A percentile compares a stretch with the other conserved stretches of the same genome.
These are phyloP conservation scores for Aechmea fasciata DNA, from an alignment of 176 grass and related monocot species.

Conservation along the genomic window DNA sequence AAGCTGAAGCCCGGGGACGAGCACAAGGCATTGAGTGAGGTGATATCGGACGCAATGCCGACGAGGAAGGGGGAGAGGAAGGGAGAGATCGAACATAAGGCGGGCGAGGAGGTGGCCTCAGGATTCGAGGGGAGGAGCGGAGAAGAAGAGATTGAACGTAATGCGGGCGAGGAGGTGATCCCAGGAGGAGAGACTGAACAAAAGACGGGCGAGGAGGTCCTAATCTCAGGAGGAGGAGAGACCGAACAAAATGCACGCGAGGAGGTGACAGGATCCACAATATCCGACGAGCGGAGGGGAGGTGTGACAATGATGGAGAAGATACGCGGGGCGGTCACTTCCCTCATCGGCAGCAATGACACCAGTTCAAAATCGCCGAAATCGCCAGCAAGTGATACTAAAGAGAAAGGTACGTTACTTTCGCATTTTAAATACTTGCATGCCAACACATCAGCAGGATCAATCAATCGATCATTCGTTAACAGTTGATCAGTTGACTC, in stretches of 20 bases:
- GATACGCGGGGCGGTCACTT: conserved; percentile 41
- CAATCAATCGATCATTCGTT: no score
- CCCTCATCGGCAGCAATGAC: conserved; percentile 38
- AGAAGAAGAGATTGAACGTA: neutral
- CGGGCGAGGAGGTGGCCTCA: conserved; percentile 10
- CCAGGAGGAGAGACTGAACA: conserved; percentile 34
- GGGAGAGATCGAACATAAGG: conserved; percentile 23
- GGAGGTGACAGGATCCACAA: conserved; percentile 17
- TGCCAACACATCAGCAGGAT: no score
- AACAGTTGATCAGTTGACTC: no score
- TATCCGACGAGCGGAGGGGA: neutral
- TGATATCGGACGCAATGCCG: conserved; percentile 52
- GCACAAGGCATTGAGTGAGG: conserved; percentile 41
- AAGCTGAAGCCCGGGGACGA: conserved; percentile 70
- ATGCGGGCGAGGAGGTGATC: conserved; percentile 44
- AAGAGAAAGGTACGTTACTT: neutral
- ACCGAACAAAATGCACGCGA: conserved; percentile 15
- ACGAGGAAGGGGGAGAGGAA: conserved; percentile 47
- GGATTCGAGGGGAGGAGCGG: neutral
- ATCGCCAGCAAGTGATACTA: neutral
- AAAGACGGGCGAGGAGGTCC: conserved; percentile 18
- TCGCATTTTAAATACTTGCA: neutral
- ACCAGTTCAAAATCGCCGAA: conserved; percentile 31
- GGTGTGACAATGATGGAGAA: conserved; percentile 18
- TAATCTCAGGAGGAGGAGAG: conserved; percentile 14